Conservation (phyloP, 805 yeast species). For the Metschnikowia noctiluminum region DNA sequence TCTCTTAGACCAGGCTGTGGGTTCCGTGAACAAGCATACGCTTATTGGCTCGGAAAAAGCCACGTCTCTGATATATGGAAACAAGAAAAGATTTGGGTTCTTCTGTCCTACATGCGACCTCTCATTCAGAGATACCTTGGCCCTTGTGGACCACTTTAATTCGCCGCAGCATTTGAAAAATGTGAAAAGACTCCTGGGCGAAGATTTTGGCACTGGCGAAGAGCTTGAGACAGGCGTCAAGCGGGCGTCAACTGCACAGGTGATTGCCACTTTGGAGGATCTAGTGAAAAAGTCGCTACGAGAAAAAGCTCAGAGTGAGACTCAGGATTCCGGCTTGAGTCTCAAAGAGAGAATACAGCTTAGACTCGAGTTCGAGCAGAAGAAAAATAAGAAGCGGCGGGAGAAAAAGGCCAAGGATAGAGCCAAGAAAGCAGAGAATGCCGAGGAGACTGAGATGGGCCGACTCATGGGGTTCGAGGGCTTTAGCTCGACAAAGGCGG, state of each 20-base stretch:
- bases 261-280: constrained; percentile 26
- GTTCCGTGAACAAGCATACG: constrained; percentile 34
- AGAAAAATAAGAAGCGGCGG: constrained; percentile 26
- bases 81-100: constrained; percentile 73
- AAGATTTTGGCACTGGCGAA: constrained; percentile 12
- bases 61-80: constrained; percentile 21
- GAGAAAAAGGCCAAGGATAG: constrained; percentile 19
- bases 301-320: constrained; percentile 1
- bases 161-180: constrained; percentile 55
- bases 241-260: constrained; percentile 35
- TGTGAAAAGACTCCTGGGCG: constrained; percentile 26
- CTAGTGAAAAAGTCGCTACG: constrained; percentile 27
- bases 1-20: constrained; percentile 29
- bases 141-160: constrained; percentile 80
- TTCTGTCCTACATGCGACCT: constrained; percentile 76
- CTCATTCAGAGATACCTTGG: constrained; percentile 78
- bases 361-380: constrained; percentile 37
- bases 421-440: constrained; percentile 1
- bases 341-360: constrained; percentile 39
- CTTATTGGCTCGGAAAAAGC: constrained; percentile 24
- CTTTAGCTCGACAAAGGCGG: constrained; percentile 45
- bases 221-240: constrained; percentile 33
- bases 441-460: constrained; percentile 21
- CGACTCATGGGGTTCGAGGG: constrained; percentile 58
- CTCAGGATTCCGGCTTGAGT: constrained; percentile 22